These are phyloP conservation scores for Penicillium sp. DNA, from an alignment of 2,329 filamentous ascomycete genomes.

Conservation along the genomic window DNA sequence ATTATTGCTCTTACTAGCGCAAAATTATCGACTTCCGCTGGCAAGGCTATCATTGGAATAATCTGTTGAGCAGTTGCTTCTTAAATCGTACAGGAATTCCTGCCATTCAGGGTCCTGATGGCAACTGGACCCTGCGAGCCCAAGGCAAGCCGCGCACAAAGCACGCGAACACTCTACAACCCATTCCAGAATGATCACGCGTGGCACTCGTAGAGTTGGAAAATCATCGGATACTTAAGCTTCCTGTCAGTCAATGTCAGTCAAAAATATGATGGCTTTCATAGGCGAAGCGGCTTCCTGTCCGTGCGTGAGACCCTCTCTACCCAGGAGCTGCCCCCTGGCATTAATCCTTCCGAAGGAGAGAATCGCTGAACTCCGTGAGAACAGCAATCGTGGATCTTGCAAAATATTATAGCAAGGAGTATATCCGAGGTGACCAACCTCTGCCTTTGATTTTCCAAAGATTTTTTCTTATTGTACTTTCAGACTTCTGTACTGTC, in stretches of 20 bases:
- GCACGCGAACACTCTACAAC: background rate
- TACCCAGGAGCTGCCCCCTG: background rate
- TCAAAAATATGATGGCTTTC: background rate
- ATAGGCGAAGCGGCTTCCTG: background rate
- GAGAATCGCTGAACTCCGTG: background rate
- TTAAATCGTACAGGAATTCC: background rate
- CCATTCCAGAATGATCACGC: background rate
- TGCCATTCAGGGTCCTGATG: background rate
- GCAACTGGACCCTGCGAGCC: background rate
- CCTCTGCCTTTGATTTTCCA: background rate
- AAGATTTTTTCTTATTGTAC: background rate
- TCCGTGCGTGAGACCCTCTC: background rate
- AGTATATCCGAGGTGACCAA: background rate
- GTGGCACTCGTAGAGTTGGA: background rate
- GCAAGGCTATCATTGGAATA: background rate
- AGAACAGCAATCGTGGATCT: background rate
- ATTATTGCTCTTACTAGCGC: constrained; percentile 52
- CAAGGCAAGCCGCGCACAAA: background rate
- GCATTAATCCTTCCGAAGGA: background rate
- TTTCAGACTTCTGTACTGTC: constrained; percentile 19
- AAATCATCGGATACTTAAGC: background rate
- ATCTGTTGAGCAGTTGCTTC: too few relatives aligned
- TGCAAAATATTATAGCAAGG: background rate
- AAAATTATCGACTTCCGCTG: background rate
- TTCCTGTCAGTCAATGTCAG: background rate